These are phyloP conservation scores for Sarcomyxa edulis DNA, from an alignment of 768 basidiomycete species.

Conservation along the genomic window DNA sequence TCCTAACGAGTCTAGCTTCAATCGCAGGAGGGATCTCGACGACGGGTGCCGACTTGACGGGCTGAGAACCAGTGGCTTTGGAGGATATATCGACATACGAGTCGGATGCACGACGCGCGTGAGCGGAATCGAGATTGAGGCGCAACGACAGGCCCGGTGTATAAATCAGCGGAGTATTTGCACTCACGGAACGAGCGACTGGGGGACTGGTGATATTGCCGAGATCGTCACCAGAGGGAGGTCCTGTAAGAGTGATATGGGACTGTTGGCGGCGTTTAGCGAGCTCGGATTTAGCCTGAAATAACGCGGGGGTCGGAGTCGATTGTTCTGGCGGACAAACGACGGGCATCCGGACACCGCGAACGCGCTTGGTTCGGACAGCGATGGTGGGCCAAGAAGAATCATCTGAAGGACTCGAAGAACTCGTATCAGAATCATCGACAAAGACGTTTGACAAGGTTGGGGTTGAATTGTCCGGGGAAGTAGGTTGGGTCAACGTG, in stretches of 20 bases:
- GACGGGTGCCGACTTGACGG: no score
- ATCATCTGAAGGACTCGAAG: constrained; percentile 31
- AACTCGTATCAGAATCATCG: constrained; percentile 29
- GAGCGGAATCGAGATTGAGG: constrained; percentile 18
- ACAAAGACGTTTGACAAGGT: constrained; percentile 4
- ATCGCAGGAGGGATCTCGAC: constrained; percentile 19
- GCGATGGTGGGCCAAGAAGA: constrained; percentile 27
- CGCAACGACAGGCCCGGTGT: constrained; percentile 35
- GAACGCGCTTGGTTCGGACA: constrained; percentile 30
- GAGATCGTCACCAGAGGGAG: constrained; percentile 14
- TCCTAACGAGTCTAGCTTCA: constrained; percentile 58
- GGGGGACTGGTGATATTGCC: no score
- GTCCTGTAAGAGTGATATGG: no score
- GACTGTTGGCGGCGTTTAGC: constrained; percentile 9
- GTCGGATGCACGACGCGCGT: constrained; percentile 23
- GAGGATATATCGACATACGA: constrained; percentile 21
- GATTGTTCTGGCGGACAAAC: constrained; percentile 33
- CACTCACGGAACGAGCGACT: constrained; percentile 15
- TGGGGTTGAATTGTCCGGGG: not conserved
- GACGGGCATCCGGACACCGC: constrained; percentile 20
- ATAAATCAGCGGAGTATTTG: constrained; percentile 27
- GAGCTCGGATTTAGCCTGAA: constrained; percentile 14
- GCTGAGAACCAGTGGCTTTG: no score
- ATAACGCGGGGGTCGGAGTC: constrained; percentile 36
- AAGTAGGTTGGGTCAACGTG: constrained; percentile 2